Base-by-base conservation (phyloP, 768 basidiomycete species). In the Termitomyces sp. region DNA sequence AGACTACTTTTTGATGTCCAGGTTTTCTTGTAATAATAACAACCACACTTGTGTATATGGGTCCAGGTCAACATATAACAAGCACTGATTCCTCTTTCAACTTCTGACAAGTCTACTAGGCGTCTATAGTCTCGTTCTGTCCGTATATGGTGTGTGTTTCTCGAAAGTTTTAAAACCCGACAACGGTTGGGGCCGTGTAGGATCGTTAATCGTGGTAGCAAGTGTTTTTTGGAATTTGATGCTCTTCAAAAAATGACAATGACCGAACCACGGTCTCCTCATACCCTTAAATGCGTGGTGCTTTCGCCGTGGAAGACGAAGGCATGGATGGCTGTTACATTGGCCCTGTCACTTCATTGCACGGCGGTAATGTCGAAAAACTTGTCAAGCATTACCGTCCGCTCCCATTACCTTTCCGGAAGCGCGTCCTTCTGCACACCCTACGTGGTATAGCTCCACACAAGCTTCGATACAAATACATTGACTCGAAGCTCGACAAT, bases 121-220 rank as follows among this genome's bases (percentile, higher is more conserved):
- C 30, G 30, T 23, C 23, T 23, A 23, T 23, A 23, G 23, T 23
- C 23, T 23, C 23, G 23, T 23, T 23, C 23, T 23, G 23, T 23
- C 23, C 23, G 23, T 23, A 23, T 23, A 23, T 23, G 23, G 23
- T 23, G 23, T 23, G 23, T 23, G 23, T 23, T 23, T 23, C 23
- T 23, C 23, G 23, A 23, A 23, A 23, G 23, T 2, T 23, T 23
- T 23, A 1, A 23, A 23, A 23, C 23, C 23, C 23, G 23, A 23
- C 23, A 23, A 23, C 23, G 23, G 23, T 23, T 23, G 23, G 1
- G 23, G 23, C 23, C 2, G 23, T 1, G 23, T 23, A 23, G 23
- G 23, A 23, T 23, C 23, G 9, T 19, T 4, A 9, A 10, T 19
- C 17, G 8, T 41, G 41, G 41, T 3, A 75, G n/a, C 9, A 75